Conservation (phyloP, 225 moss, liverwort and hornwort genomes). For the Bryoerythrophyllum caledonicum region DNA sequence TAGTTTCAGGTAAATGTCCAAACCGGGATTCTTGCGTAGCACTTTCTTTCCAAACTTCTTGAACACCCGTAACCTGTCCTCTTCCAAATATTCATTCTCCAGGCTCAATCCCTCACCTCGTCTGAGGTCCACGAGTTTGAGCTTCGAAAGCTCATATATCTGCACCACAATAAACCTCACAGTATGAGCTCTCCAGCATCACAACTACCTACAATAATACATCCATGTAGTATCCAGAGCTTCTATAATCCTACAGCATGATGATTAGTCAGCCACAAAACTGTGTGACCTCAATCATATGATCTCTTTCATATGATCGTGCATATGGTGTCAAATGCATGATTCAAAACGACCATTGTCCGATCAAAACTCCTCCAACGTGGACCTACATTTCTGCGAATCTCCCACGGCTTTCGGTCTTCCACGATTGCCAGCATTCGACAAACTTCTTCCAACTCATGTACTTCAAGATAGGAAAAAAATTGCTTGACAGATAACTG, state of each 20-base stretch:
- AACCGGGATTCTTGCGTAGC: too few relatives aligned
- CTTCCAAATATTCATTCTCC: neutral
- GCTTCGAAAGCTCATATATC: neutral
- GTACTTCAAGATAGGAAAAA: accelerated
- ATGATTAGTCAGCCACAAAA: accelerated
- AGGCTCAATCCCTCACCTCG: accelerated
- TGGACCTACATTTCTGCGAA: neutral
- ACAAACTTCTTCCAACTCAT: accelerated
- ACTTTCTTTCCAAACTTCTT: neutral
- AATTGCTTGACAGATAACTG: neutral
- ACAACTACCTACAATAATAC: neutral
- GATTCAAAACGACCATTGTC: neutral
- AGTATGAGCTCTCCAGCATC: neutral
- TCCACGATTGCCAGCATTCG: neutral
- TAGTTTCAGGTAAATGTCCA: too few relatives aligned
- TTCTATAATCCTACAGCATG: neutral
- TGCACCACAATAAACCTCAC: neutral
- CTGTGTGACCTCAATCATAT: accelerated
- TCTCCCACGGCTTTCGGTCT: neutral
- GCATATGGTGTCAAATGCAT: accelerated
- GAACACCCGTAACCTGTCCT: neutral
- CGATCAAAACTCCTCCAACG: accelerated
- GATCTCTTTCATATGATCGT: accelerated
- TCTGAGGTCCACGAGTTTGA: neutral
- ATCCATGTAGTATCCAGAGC: neutral